phyloP scores from a whole-genome alignment of 1,139 yeast species.

The Debaryomycetaceae sp. region DNA sequence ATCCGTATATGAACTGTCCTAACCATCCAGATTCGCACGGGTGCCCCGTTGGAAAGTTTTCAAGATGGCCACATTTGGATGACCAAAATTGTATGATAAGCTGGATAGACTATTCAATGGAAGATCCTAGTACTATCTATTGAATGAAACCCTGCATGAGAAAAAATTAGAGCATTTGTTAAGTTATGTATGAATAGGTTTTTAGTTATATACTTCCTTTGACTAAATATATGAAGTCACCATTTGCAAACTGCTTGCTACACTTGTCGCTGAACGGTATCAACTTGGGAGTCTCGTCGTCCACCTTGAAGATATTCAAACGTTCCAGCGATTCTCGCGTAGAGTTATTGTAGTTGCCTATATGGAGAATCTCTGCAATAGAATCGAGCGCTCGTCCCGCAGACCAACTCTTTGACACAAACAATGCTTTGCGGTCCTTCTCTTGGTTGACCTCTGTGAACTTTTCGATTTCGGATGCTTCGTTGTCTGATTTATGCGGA shows the following conservation, averaged over 20 bases:
- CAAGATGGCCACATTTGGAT: conserved; percentile 35
- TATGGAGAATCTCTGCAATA: conserved; percentile 51
- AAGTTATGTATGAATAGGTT: neutral
- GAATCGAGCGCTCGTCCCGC: conserved; percentile 77
- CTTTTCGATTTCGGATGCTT: conserved; percentile 16
- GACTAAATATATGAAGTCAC: conserved; percentile 56
- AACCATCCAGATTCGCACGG: conserved; percentile 25
- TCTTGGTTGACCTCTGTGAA: conserved; percentile 24
- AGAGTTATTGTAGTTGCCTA: conserved; percentile 56
- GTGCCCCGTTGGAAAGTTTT: conserved; percentile 31
- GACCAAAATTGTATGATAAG: conserved; percentile 72
- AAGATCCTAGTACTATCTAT: conserved; percentile 18
- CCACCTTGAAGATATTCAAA: conserved; percentile 42
- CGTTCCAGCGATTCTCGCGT: conserved; percentile 41
- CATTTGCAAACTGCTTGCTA: conserved; percentile 38
- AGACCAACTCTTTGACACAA: conserved; percentile 62
- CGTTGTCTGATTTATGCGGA: conserved; percentile 21
- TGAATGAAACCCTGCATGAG: conserved; percentile 2
- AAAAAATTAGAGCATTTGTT: neutral
- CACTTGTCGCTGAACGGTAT: conserved; percentile 41
- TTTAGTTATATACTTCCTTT: conserved; percentile 38
- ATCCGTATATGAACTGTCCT: conserved; percentile 78
- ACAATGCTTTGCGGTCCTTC: conserved; percentile 39
- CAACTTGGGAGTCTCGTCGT: conserved; percentile 25
- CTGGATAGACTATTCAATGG: conserved; percentile 66